Evolutionary conservation across 495 filamentous ascomycete species (phyloP).

Genomic region (Immersiella caudata): DNA sequence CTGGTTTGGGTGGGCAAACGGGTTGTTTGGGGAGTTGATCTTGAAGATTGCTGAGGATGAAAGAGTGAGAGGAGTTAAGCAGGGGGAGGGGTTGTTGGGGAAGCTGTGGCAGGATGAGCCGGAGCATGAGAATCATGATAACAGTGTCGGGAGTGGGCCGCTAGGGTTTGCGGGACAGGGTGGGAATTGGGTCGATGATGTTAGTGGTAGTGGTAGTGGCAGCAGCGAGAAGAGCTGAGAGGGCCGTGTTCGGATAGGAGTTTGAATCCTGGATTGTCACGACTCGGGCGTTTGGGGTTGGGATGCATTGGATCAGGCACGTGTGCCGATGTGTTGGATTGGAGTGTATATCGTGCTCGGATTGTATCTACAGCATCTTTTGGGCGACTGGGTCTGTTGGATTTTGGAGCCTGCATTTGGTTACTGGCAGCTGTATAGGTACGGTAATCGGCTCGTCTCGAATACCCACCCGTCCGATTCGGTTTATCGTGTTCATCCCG

Average conservation of each 20-base stretch:
- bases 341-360: background rate
- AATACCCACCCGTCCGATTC: no score
- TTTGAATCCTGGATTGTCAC: background rate
- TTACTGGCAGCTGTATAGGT: no score
- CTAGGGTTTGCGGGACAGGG: background rate
- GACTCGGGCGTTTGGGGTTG: background rate
- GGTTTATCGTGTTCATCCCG: no score
- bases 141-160: background rate
- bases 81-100: slow-evolving; percentile 31
- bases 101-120: slow-evolving; percentile 32
- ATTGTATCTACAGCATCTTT: no score
- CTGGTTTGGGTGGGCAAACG: slow-evolving; percentile 74
- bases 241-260: no score
- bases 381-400: no score
- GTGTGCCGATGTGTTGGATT: background rate
- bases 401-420: no score
- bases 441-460: no score
- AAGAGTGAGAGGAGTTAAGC: slow-evolving; percentile 25
- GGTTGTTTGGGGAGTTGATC: slow-evolving; percentile 67
- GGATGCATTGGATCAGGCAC: background rate
- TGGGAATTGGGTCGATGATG: background rate
- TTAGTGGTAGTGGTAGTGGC: no score
- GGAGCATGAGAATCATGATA: background rate
- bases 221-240: background rate
- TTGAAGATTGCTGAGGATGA: slow-evolving; percentile 44